These are phyloP conservation scores for Yamadazyma trypodendri DNA, from an alignment of 1,139 yeast genomes.

Conservation along the genomic window DNA sequence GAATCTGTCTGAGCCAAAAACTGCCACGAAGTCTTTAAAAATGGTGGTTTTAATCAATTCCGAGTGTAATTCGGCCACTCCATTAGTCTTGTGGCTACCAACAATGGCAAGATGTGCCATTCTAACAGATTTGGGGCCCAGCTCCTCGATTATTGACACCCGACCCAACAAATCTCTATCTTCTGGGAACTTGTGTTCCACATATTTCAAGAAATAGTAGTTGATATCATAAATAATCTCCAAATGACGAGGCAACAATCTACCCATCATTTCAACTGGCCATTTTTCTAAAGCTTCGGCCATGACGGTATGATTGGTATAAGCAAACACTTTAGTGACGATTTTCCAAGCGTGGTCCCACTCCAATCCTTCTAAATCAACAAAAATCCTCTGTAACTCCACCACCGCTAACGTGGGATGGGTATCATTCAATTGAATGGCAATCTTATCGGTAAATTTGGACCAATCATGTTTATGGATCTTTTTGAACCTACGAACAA, in stretches of 20 bases:
- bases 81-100: slow-evolving; percentile 92
- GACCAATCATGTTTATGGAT: slow-evolving; percentile 68
- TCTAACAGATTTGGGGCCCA: slow-evolving; percentile 74
- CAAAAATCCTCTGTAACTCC: slow-evolving; percentile 81
- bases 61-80: slow-evolving; percentile 94
- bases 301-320: slow-evolving; percentile 94
- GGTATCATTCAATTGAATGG: slow-evolving; percentile 92
- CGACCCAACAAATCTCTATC: slow-evolving; percentile 63
- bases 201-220: slow-evolving; percentile 71
- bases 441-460: slow-evolving; percentile 81
- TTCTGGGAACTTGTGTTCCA: slow-evolving; percentile 72
- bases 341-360: slow-evolving; percentile 89
- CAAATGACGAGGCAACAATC: slow-evolving; percentile 84
- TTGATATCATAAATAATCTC: slow-evolving; percentile 89
- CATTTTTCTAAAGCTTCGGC: slow-evolving; percentile 94
- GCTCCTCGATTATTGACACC: slow-evolving; percentile 86
- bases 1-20: slow-evolving; percentile 80
- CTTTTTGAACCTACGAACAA: slow-evolving; percentile 86
- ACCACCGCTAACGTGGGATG: slow-evolving; percentile 93
- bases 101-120: slow-evolving; percentile 92
- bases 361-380: slow-evolving; percentile 75
- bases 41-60: slow-evolving; percentile 87
- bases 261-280: slow-evolving; percentile 82
- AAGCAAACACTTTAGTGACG: slow-evolving; percentile 80
- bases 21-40: slow-evolving; percentile 82